phyloP scores from a whole-genome alignment of 345 rosid genomes.

The Eucalyptus rudis region DNA sequence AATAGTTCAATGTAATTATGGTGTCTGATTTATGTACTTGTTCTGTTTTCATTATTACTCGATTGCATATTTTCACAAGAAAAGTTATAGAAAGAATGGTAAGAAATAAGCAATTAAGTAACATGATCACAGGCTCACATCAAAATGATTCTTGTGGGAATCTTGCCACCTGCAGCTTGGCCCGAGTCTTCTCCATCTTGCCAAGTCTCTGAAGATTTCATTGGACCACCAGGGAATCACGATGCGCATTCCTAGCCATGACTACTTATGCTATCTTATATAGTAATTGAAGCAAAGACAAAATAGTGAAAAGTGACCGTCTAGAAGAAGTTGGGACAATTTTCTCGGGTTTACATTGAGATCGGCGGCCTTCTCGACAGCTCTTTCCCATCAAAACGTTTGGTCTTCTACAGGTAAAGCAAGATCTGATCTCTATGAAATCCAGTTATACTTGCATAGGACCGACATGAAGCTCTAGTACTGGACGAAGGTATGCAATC shows the following conservation, averaged over 20 bases:
- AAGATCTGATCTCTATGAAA: not conserved
- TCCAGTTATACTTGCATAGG: not conserved
- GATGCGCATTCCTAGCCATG: not conserved
- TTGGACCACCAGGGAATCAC: not conserved
- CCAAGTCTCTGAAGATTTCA: not conserved
- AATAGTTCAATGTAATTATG: not conserved
- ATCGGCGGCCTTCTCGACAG: not conserved
- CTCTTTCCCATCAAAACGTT: not conserved
- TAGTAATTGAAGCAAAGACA: not conserved
- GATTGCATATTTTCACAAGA: not conserved
- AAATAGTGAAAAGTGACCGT: not conserved
- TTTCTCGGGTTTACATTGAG: not conserved
- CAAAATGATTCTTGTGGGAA: not conserved
- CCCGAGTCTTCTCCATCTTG: not conserved
- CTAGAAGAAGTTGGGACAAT: not conserved
- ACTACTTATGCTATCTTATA: not conserved
- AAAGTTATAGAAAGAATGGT: not conserved
- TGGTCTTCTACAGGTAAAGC: not conserved
- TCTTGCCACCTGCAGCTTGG: not conserved
- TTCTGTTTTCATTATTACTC: not conserved
- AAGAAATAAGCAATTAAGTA: not conserved
- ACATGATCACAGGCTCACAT: not conserved
- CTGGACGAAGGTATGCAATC: not conserved
- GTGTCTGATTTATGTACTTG: not conserved
- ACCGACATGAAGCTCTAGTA: not conserved